A percentile compares a stretch with the other conserved stretches of the same genome.
These are phyloP conservation scores for Nosema granulosis DNA, from an alignment of 371 early-diverging fungal genomes.

Conservation along the genomic window DNA sequence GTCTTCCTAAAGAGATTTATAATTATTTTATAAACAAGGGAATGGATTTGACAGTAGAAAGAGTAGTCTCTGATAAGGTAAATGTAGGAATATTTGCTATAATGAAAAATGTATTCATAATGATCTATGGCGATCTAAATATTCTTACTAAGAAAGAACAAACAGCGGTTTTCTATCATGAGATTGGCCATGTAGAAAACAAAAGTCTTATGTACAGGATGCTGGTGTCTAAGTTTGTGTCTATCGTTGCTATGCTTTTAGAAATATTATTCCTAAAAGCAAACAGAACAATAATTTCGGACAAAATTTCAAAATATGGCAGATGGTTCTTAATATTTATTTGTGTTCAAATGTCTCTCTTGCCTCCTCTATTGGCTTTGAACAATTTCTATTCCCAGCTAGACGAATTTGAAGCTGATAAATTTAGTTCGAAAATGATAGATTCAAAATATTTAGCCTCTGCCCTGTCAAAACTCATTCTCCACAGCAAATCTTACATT, in stretches of 20 bases:
- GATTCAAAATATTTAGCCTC: conserved; percentile 8
- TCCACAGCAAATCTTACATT: neutral
- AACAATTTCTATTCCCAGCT: neutral
- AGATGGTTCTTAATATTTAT: neutral
- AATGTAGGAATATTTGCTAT: conserved; percentile 2
- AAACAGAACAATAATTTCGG: neutral
- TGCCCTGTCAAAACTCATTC: neutral
- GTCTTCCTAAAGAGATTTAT: neutral
- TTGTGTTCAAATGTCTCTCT: neutral
- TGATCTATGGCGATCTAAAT: neutral
- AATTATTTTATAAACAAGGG: neutral
- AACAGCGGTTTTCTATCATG: conserved; percentile 13
- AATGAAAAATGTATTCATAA: neutral
- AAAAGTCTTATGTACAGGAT: conserved; percentile 12
- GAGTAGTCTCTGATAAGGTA: neutral
- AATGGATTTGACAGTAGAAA: neutral
- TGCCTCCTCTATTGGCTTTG: neutral
- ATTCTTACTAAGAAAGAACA: neutral
- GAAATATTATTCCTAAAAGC: neutral
- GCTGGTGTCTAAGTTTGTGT: neutral
- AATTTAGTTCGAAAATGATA: neutral
- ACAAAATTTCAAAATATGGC: neutral
- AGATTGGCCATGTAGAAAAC: conserved; percentile 24
- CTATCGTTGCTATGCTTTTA: neutral
- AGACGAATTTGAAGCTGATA: conserved; percentile 3